phyloP scores from a whole-genome alignment of 345 rosid species.

The Moricandia moricandioides region DNA sequence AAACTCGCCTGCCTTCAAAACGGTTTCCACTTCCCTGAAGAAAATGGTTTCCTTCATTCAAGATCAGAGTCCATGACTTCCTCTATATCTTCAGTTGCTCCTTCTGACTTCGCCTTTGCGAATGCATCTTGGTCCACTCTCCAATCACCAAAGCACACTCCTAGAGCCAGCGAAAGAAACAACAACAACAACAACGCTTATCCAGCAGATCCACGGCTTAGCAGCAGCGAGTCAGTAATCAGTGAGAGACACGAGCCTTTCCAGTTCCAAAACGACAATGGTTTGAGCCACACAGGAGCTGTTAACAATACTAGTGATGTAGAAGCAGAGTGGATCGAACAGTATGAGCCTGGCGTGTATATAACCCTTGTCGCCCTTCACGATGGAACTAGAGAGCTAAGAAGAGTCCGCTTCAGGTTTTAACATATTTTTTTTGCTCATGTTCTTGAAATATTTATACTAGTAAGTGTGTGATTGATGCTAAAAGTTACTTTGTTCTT shows the following conservation, averaged over 20 bases:
- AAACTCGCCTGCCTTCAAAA: slow-evolving; percentile 54
- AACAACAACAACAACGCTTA: slow-evolving; percentile 19
- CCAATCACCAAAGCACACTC: slow-evolving; percentile 44
- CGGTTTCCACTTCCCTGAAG: slow-evolving; percentile 46
- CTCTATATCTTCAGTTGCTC: slow-evolving; percentile 51
- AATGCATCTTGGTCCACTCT: slow-evolving; percentile 47
- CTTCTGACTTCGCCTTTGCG: slow-evolving; percentile 40
- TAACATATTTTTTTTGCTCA: slow-evolving; percentile 3
- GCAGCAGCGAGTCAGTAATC: slow-evolving; percentile 47
- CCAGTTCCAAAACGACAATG: slow-evolving; percentile 51
- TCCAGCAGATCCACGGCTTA: slow-evolving; percentile 43
- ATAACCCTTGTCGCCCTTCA: slow-evolving; percentile 80
- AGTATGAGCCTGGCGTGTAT: slow-evolving; percentile 92
- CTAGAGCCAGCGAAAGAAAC: slow-evolving; percentile 44
- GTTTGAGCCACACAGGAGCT: slow-evolving; percentile 39
- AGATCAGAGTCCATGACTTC: slow-evolving; percentile 63
- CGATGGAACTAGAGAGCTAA: slow-evolving; percentile 87
- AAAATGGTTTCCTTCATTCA: slow-evolving; percentile 46
- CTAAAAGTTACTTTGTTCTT: not conserved
- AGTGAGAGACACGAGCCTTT: slow-evolving; percentile 52
- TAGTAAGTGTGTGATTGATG: not conserved
- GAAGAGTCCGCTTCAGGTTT: slow-evolving; percentile 93
- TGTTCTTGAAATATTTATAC: not conserved
- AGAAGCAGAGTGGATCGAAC: slow-evolving; percentile 98
- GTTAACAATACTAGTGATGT: slow-evolving; percentile 46